Evolutionary conservation across 164 flowering plant species (phyloP), one percentile per base, ranked within the genome.

Genomic region (Chimonanthus praecox): DNA sequence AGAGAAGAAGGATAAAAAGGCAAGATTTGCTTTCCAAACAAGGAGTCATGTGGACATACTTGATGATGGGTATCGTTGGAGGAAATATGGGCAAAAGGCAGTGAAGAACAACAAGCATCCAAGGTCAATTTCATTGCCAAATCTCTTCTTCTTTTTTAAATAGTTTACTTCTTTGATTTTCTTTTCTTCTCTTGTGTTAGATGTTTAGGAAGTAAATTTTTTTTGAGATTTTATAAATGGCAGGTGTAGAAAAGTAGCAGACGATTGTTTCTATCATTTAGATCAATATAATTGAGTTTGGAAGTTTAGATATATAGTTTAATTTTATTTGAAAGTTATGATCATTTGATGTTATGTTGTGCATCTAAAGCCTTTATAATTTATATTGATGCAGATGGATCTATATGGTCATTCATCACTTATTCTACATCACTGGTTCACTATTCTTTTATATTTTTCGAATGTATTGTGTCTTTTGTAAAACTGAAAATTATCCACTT

Each of bases 41-140:
- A 88, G 88, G 69, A 90, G 97, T 58, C 87, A 89, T 45, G 88
- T 91, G 69, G 98, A 93, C 75, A 85, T 89, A 54, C 87, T 93
- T 11, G 97, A 93, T 64, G 98, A 93, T 82, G 98, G 98, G 0
- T 93, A 89, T 71, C 75, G 94, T 5, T 93, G 98, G 98, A 89
- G 98, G 77, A 93, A 93, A 74, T 93, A 93, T 69, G 98, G 98
- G 1, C 94, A 93, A 67, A 93, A 93, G 63, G 88, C 88, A 44
- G 97, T 93, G n/a, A 93, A 93, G 82, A 90, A 93, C 82, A 91
- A 86, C 81, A 86, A 83, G 70, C 83, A 83, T 73, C 98, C 98
- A 33, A 90, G 98, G 98, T 92, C 8, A n/a, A 54, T 48, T 21
- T 9, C 33, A 16, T 63, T 18, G 2, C 21, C 10, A 21, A 20